phyloP scores from a whole-genome alignment of 148 eudicot species.

The Vaccinium corymbosum region DNA sequence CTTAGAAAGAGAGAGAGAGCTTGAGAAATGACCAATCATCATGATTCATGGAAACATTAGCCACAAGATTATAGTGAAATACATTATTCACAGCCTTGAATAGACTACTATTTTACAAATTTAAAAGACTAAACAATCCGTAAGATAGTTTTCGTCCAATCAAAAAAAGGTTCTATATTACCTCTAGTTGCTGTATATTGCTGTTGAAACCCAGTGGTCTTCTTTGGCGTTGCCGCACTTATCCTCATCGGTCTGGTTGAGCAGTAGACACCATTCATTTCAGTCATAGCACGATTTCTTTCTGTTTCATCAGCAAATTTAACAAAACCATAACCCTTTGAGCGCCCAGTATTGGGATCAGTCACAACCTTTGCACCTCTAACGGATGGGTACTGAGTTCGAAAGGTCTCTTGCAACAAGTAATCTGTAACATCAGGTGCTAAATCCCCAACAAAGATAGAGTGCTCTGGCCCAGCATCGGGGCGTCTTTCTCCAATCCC shows the following conservation, averaged over 20 bases:
- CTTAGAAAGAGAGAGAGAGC: background rate
- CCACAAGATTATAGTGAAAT: background rate
- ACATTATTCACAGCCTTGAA: background rate
- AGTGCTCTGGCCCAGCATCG: slow-evolving; percentile 88
- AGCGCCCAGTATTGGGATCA: slow-evolving; percentile 85
- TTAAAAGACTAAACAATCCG: background rate
- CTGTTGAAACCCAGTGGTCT: slow-evolving; percentile 66
- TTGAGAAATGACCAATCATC: background rate
- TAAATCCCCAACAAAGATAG: slow-evolving; percentile 96
- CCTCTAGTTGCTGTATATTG: slow-evolving; percentile 71
- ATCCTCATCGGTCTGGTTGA: slow-evolving; percentile 95
- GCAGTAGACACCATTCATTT: slow-evolving; percentile 94
- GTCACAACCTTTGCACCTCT: slow-evolving; percentile 96
- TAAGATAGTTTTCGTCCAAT: slow-evolving; percentile 1
- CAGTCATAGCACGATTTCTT: slow-evolving; percentile 88
- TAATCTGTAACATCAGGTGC: slow-evolving; percentile 95
- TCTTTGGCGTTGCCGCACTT: slow-evolving; percentile 96
- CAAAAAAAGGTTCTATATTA: slow-evolving; percentile 18
- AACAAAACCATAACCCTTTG: slow-evolving; percentile 97
- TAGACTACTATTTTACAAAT: background rate
- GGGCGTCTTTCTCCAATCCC: slow-evolving; percentile 83
- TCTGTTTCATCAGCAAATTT: slow-evolving; percentile 92
- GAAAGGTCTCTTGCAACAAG: slow-evolving; percentile 82
- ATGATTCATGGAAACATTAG: background rate
- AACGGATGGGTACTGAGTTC: slow-evolving; percentile 82